Base-by-base conservation (phyloP, 768 basidiomycete species). In the Tricholoma hemisulphureum region DNA sequence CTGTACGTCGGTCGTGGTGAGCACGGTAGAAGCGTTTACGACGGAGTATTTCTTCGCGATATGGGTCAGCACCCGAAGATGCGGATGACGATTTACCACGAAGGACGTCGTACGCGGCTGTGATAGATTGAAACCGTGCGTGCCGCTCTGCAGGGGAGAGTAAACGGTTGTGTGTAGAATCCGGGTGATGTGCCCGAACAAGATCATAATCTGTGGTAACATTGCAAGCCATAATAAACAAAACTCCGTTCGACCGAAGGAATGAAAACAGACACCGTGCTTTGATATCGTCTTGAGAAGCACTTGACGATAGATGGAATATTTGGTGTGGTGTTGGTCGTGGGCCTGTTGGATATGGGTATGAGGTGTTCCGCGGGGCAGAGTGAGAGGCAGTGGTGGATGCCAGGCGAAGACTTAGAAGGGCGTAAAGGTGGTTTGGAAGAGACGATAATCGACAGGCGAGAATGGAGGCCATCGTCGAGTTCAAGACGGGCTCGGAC, bases 111-210 rank as follows among this genome's bases (percentile, higher is more conserved):
- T 91, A 92, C 2, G 90, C 86, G 7, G 78, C 73, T 7, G 81
- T 80, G 50, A 91, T 83, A 39, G 81, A 74, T 55, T 85, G 86
- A 62, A 91, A 92, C 3, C 83, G 81, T 6, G 76, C 72, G 57
- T 85, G 86, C 7, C 83, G 80, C 49, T 79, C 69, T 37, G 71
- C 65, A 6, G 81, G 66, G 1, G 81, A 67, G 18, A 84, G 58
- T 18, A 63, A 55, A 6, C 76, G 77, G 24, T 77, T 75, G 9
- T 73, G 67, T 3, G 76, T 72, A 3, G 84, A 83, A 67, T 92
- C 89, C 3, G 90, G 89, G 64, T 92, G 90, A 65, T 90, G 82
- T 9, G 76, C 67, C 45, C 85, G 83, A 35, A 88, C 89, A 37
- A 91, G 80, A 28, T 91, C 89, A 63, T 86, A 90, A 68, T 91